A percentile compares a stretch with the other conserved stretches of the same genome.
phyloP scores from a whole-genome alignment of 306 rosid genomes.

The Vachellia pachyceras region DNA sequence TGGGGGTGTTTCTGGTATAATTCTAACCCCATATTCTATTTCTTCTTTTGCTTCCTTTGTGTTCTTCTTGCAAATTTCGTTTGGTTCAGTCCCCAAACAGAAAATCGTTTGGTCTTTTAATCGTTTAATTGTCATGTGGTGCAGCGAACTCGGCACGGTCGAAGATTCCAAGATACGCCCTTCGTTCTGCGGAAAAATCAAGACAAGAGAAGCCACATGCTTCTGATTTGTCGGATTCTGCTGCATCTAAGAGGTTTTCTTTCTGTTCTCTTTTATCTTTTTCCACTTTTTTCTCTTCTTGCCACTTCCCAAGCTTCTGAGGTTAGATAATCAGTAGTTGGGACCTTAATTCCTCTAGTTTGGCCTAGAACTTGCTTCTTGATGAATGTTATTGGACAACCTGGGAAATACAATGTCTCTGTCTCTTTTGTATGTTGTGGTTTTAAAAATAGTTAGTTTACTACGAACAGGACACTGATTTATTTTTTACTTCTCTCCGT shows the following conservation, averaged over 20 bases:
- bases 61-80: not conserved
- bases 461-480: not conserved
- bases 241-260: constrained; percentile 61
- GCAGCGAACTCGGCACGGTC: constrained; percentile 51
- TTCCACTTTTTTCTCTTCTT: not conserved
- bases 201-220: constrained; percentile 52
- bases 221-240: constrained; percentile 44
- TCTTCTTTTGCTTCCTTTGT: not conserved
- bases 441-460: not conserved
- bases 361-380: not conserved
- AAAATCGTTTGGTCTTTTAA: not conserved
- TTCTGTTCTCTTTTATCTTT: not conserved
- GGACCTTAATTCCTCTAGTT: too few species aligned
- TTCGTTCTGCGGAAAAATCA: constrained; percentile 63
- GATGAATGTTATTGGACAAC: not conserved
- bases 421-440: not conserved
- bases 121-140: not conserved
- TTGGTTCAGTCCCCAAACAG: too few species aligned
- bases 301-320: not conserved
- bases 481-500: too few species aligned
- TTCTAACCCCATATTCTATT: not conserved
- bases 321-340: not conserved
- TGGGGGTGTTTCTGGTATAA: constrained; percentile 32
- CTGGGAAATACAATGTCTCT: not conserved
- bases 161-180: constrained; percentile 59